A percentile compares a stretch with the other conserved stretches of the same genome.
phyloP scores from a whole-genome alignment of 2,329 filamentous ascomycete genomes.

The Microdochium nivale region DNA sequence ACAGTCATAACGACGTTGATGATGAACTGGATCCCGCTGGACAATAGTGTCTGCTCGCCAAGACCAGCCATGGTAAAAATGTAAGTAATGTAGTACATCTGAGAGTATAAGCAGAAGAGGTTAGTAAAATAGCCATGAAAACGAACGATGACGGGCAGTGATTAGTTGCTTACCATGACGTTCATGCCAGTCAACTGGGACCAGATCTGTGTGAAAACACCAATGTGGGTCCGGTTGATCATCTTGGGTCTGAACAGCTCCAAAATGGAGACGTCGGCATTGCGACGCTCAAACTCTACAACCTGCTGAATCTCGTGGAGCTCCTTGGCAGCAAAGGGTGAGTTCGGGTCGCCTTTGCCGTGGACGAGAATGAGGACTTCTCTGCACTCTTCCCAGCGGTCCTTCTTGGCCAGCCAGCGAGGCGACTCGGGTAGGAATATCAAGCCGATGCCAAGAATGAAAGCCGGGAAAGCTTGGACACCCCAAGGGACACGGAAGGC shows the following conservation, averaged over 20 bases:
- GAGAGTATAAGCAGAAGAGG: background rate
- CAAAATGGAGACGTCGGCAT: constrained; percentile 59
- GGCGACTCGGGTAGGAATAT: constrained; percentile 38
- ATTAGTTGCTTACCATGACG: constrained; percentile 46
- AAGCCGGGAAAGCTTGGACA: constrained; percentile 34
- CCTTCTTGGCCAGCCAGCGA: constrained; percentile 40
- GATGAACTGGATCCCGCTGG: constrained; percentile 64
- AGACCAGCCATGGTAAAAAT: constrained; percentile 66
- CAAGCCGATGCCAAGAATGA: constrained; percentile 31
- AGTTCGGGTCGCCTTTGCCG: constrained; percentile 54
- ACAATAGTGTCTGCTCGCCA: constrained; percentile 49
- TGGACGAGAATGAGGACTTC: constrained; percentile 47
- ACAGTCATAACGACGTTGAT: constrained; percentile 77
- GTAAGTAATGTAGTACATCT: constrained; percentile 61
- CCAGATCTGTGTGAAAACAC: constrained; percentile 68
- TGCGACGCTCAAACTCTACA: constrained; percentile 63
- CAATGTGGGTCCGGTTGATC: constrained; percentile 65
- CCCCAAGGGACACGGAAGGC: constrained; percentile 44
- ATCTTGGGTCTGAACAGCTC: constrained; percentile 68
- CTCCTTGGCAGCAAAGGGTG: constrained; percentile 59
- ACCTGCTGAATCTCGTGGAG: constrained; percentile 65
- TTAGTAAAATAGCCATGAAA: background rate
- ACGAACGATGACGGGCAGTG: constrained; percentile 3
- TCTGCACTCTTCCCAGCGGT: constrained; percentile 35
- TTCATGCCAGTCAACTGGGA: constrained; percentile 72